Evolutionary conservation across 495 filamentous ascomycete genomes (phyloP).

Genomic region (Recurvomyces mirabilis): DNA sequence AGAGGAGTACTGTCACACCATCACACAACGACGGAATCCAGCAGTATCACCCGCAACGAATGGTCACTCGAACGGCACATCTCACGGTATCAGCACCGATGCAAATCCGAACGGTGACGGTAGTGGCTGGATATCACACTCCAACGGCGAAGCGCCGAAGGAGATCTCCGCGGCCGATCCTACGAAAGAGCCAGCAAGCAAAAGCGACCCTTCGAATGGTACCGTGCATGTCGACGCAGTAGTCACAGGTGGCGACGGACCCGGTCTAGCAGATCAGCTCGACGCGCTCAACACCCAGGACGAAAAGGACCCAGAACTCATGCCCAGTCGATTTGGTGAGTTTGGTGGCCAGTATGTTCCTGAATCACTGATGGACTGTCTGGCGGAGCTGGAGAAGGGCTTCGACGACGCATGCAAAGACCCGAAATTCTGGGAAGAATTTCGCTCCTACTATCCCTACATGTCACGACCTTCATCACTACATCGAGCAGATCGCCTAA

Average conservation of each 20-base stretch:
- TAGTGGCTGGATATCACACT: conserved; percentile 20
- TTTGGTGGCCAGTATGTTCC: conserved; percentile 99
- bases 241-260: conserved; percentile 50
- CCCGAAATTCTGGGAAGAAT: conserved; percentile 93
- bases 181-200: conserved; percentile 15
- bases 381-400: conserved; percentile 81
- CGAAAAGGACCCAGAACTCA: conserved; percentile 39
- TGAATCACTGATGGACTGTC: conserved; percentile 93
- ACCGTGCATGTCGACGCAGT: conserved; percentile 47
- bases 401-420: conserved; percentile 80
- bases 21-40: conserved; percentile 49
- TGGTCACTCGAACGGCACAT: conserved; percentile 16
- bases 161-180: conserved; percentile 20
- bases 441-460: conserved; percentile 90
- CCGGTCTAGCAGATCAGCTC: conserved; percentile 60
- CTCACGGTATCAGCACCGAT: conserved; percentile 41
- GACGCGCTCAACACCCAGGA: conserved; percentile 54
- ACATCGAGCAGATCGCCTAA: conserved; percentile 77
- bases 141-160: conserved; percentile 12
- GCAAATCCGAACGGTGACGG: conserved; percentile 37
- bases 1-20: conserved; percentile 71
- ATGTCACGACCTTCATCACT: conserved; percentile 92
- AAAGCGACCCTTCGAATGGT: conserved; percentile 19
- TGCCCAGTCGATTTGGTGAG: conserved; percentile 83
- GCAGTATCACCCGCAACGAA: conserved; percentile 25